Conservation (phyloP, 768 basidiomycete genomes). For the Lyophyllum shimeji region DNA sequence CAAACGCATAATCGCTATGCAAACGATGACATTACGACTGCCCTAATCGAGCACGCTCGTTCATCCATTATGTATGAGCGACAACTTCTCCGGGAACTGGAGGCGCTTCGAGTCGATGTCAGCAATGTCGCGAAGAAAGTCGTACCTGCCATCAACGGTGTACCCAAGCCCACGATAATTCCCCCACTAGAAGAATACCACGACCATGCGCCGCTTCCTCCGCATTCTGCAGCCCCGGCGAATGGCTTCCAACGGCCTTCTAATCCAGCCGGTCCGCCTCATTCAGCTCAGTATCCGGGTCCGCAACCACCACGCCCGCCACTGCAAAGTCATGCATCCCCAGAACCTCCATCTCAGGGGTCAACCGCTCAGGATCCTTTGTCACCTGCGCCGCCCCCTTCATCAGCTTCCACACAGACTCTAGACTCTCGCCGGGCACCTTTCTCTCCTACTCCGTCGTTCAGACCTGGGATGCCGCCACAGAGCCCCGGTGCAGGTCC, state of each 20-base stretch:
- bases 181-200: constrained; percentile 65
- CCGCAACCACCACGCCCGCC: constrained; percentile 21
- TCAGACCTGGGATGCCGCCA: constrained; percentile 29
- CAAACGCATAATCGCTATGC: constrained; percentile 82
- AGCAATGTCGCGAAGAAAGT: constrained; percentile 63
- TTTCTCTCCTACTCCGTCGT: constrained; percentile 18
- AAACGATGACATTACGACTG: constrained; percentile 88
- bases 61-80: constrained; percentile 91
- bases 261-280: constrained; percentile 30
- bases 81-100: constrained; percentile 84
- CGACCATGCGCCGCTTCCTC: constrained; percentile 27
- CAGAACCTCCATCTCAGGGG: constrained; percentile 19
- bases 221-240: constrained; percentile 22
- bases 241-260: constrained; percentile 34
- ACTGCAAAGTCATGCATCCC: constrained; percentile 24
- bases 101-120: constrained; percentile 79
- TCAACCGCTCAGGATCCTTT: constrained; percentile 11
- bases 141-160: constrained; percentile 44
- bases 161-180: constrained; percentile 60
- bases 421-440: constrained; percentile 19
- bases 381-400: constrained; percentile 21
- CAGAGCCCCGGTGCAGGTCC: constrained; percentile 59
- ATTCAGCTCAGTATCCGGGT: constrained; percentile 26
- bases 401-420: constrained; percentile 28
- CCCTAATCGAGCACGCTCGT: constrained; percentile 90